Conservation (phyloP, 1,284 basidiomycete species). For the Vanrija humicola region DNA sequence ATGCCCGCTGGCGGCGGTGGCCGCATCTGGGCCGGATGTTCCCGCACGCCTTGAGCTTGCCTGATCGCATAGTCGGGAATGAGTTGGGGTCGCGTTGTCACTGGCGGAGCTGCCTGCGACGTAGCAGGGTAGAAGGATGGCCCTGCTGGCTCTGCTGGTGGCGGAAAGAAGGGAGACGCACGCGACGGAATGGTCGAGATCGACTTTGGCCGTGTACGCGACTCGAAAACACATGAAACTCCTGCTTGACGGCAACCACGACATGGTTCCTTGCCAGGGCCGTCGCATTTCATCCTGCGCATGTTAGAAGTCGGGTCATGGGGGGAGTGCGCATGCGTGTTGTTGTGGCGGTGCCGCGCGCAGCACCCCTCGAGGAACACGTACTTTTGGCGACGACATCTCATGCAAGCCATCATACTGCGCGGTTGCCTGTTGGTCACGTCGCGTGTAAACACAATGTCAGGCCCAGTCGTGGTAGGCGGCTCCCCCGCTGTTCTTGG, state of each 20-base stretch:
- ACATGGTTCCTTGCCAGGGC: constrained; percentile 40
- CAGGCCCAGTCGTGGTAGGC: constrained; percentile 1
- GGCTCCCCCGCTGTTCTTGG: constrained; percentile 2
- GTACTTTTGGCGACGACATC: constrained; percentile 40
- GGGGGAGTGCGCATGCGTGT: too few species aligned
- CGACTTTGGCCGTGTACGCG: constrained; percentile 42
- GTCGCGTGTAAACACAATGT: constrained; percentile 32
- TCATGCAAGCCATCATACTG: constrained; percentile 47
- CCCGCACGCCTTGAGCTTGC: constrained; percentile 4
- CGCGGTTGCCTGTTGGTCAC: constrained; percentile 38
- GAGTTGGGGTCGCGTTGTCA: constrained; percentile 29
- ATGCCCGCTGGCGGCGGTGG: constrained; percentile 30
- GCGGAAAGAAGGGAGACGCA: constrained; percentile 31
- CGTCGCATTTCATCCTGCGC: constrained; percentile 47
- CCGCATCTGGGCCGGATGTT: constrained; percentile 24
- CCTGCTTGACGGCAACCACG: constrained; percentile 43
- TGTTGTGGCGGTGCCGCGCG: too few species aligned
- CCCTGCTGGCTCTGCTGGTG: constrained; percentile 19
- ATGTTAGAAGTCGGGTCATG: neutral
- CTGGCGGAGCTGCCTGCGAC: constrained; percentile 33
- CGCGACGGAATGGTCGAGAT: constrained; percentile 34
- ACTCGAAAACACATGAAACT: constrained; percentile 43
- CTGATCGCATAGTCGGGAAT: constrained; percentile 29
- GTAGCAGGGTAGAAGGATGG: constrained; percentile 32
- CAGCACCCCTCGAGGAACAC: constrained; percentile 4